Base-by-base conservation (phyloP, 2,329 filamentous ascomycete species). In the Myriosclerotinia scirpicola region DNA sequence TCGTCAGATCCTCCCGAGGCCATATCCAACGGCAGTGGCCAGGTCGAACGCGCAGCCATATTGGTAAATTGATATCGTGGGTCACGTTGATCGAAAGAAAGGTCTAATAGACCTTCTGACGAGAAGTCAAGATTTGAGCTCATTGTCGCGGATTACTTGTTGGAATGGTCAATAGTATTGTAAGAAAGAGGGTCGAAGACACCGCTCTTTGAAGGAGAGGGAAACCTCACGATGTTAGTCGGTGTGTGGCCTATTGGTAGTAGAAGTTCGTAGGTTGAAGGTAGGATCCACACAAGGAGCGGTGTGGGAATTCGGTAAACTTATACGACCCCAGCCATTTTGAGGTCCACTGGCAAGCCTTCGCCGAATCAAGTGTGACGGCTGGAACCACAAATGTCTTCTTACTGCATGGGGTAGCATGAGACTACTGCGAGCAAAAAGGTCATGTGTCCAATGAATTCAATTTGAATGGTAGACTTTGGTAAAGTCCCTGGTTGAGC, bases 101-200 rank as follows among this genome's bases (percentile, higher is more conserved):
- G 80, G 76, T 88, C 85, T 76, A 88, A 76, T 75, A 88, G 82
- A 76, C 81, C 84, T 77, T 88, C 85, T 79, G 83, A 83, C 78
- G 83, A 83, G 80, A 85, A 88, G 76, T 87, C 84, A 81, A 84
- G 83, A 79, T 76, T 76, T 70, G 76, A 76, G 70, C 82, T 83
- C 86, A 84, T 84, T 77, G 76, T 83, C 71, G 73, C 73, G 73
- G 69, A 69, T 69, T 64, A 64, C 68, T 74, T 66, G 68, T 69
- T 69, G 71, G 69, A 70, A 78, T 75, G 74, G 71, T 75, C 72
- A 80, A 79, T 79, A 80, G 79, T 81, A 81, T 81, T 82, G 80
- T 81, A 76, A 71, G 71, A 69, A 72, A 73, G 71, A 75, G 70
- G 64, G 71, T 68, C 63, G 69, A 69, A 72, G 73, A 75, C 71